A percentile compares a stretch with the other conserved stretches of the same genome.
Conservation (phyloP, 1,284 basidiomycete species). For the Tausonia pullulans region DNA sequence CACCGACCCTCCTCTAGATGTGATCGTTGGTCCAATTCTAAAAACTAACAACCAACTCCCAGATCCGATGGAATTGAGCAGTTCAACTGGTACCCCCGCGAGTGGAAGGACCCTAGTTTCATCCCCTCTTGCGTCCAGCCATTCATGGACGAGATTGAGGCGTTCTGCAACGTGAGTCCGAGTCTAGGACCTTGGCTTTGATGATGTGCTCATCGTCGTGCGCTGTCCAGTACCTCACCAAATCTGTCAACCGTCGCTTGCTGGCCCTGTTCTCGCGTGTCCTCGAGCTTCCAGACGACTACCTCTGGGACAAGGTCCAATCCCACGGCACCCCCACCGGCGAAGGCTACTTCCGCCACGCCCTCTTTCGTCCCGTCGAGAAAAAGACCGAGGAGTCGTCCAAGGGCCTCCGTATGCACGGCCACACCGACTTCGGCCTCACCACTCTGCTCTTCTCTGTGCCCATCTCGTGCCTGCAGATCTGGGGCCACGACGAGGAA, state of each 20-base stretch:
- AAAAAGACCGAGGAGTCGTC: slow-evolving; percentile 28
- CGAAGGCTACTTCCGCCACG: slow-evolving; percentile 36
- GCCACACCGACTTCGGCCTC: slow-evolving; percentile 38
- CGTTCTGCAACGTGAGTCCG: slow-evolving; percentile 33
- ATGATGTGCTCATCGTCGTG: neutral
- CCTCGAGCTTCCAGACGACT: slow-evolving; percentile 36
- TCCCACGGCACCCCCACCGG: slow-evolving; percentile 33
- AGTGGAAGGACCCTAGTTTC: slow-evolving; percentile 23
- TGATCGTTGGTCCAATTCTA: too few species aligned
- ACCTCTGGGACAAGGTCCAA: slow-evolving; percentile 35
- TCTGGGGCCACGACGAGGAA: slow-evolving; percentile 34
- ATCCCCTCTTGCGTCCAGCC: slow-evolving; percentile 26
- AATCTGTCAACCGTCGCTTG: slow-evolving; percentile 32
- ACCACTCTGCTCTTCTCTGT: slow-evolving; percentile 33
- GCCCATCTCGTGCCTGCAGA: slow-evolving; percentile 36
- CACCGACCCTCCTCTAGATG: too few species aligned
- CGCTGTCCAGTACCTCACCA: slow-evolving; percentile 21
- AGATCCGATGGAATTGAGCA: too few species aligned
- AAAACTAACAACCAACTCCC: too few species aligned
- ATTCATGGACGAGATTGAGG: slow-evolving; percentile 33
- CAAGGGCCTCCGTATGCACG: slow-evolving; percentile 36
- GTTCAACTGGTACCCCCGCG: slow-evolving; percentile 29
- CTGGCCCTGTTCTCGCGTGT: slow-evolving; percentile 35
- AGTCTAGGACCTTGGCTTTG: slow-evolving; percentile 20
- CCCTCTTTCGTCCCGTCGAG: slow-evolving; percentile 35